Evolutionary conservation across 495 filamentous ascomycete genomes (phyloP).

Genomic region (Talaromyces ruber): DNA sequence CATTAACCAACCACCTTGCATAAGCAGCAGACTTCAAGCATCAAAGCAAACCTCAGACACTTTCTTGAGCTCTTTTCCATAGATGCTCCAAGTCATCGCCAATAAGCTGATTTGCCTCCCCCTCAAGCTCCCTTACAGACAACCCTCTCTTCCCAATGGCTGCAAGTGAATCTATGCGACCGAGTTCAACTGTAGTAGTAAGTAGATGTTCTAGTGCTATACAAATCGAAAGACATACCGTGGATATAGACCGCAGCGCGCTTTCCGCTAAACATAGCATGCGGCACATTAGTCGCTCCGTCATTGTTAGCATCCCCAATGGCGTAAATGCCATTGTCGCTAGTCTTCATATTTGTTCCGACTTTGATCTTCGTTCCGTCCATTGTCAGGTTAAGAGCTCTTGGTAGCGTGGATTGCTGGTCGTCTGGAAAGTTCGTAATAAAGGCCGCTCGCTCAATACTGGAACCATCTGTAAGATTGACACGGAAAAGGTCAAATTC

Average conservation of each 20-base stretch:
- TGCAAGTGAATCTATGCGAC: slow-evolving; percentile 24
- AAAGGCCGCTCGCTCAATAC: slow-evolving; percentile 38
- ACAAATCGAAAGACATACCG: slow-evolving; percentile 39
- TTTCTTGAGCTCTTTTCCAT: slow-evolving; percentile 12
- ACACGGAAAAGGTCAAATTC: slow-evolving; percentile 43
- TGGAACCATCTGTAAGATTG: slow-evolving; percentile 38
- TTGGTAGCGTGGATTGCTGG: slow-evolving; percentile 28
- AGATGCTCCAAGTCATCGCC: slow-evolving; percentile 24
- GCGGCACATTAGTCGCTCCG: slow-evolving; percentile 49
- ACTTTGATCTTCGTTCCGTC: slow-evolving; percentile 37
- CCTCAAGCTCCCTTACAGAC: slow-evolving; percentile 17
- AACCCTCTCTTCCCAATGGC: slow-evolving; percentile 23
- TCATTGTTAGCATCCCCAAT: slow-evolving; percentile 51
- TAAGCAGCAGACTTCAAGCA: neutral
- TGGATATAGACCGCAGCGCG: slow-evolving; percentile 46
- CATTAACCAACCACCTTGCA: neutral
- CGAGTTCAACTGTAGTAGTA: slow-evolving; percentile 14
- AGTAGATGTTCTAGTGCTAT: too few relatives aligned
- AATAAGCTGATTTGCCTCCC: slow-evolving; percentile 21
- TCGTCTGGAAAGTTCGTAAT: slow-evolving; percentile 39
- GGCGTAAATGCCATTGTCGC: slow-evolving; percentile 41
- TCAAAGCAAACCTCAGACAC: neutral
- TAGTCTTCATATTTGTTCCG: slow-evolving; percentile 35
- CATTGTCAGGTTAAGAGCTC: slow-evolving; percentile 33
- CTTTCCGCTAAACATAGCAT: slow-evolving; percentile 52